phyloP scores from a whole-genome alignment of 139 green algal genomes.

The Spirogloea muscicola region DNA sequence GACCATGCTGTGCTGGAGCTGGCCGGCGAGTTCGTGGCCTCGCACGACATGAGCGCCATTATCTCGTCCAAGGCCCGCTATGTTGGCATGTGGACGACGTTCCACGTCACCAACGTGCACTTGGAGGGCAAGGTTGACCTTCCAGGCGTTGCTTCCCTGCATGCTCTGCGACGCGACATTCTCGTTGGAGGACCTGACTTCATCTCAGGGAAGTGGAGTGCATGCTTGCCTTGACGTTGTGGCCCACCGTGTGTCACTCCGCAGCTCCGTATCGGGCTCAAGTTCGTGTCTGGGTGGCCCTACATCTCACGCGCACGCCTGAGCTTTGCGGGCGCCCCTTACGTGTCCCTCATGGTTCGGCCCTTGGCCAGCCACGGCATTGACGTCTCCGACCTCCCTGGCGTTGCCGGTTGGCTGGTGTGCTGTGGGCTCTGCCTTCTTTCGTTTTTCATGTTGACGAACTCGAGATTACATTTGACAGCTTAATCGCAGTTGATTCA shows the following conservation, averaged over 20 bases:
- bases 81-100: constrained; percentile 4
- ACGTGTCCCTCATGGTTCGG: background rate
- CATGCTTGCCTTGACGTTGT: background rate
- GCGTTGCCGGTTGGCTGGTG: background rate
- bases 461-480: too few species aligned
- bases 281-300: constrained; percentile 13
- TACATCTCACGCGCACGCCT: constrained; percentile 10
- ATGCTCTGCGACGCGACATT: background rate
- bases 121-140: constrained; percentile 30
- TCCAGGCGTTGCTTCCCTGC: too few species aligned
- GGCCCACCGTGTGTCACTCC: too few species aligned
- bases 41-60: constrained; percentile 13
- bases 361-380: background rate
- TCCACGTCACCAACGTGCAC: constrained; percentile 15
- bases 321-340: constrained; percentile 10
- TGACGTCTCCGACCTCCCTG: background rate
- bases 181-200: background rate
- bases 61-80: background rate
- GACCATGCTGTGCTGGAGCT: constrained; percentile 26
- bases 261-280: background rate
- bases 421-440: too few species aligned
- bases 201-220: background rate
- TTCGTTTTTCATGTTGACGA: too few species aligned
- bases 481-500: too few species aligned
- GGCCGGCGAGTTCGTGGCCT: constrained; percentile 20